Conservation (phyloP, 768 basidiomycete genomes). For the Podaxis rugospora region DNA sequence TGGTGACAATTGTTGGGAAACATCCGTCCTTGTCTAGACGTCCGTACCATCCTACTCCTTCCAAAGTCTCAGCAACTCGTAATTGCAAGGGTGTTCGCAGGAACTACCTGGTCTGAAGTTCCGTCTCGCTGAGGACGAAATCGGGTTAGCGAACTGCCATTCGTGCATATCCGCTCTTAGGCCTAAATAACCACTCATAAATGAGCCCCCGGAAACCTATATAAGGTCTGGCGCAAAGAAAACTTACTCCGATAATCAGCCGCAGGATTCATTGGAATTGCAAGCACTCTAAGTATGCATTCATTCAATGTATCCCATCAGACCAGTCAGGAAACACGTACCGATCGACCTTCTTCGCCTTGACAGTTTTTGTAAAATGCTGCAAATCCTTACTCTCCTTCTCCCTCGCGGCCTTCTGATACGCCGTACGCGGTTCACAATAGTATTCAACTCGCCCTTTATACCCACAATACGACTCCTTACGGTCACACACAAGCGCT, state of each 20-base stretch:
- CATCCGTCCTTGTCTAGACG: slow-evolving; percentile 50
- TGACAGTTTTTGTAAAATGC: slow-evolving; percentile 59
- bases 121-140: slow-evolving; percentile 47
- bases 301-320: background rate
- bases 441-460: slow-evolving; percentile 28
- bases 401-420: slow-evolving; percentile 44
- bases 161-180: slow-evolving; percentile 44
- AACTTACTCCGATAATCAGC: slow-evolving; percentile 65
- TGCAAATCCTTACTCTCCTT: slow-evolving; percentile 50
- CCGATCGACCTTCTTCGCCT: slow-evolving; percentile 54
- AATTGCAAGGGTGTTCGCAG: background rate
- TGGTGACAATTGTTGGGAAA: slow-evolving; percentile 76
- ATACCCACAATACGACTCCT: slow-evolving; percentile 32
- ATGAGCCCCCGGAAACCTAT: background rate
- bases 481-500: slow-evolving; percentile 30
- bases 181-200: slow-evolving; percentile 22
- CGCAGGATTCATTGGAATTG: slow-evolving; percentile 48
- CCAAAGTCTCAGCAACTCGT: background rate
- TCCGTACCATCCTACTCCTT: slow-evolving; percentile 40
- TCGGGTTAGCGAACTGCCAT: slow-evolving; percentile 59
- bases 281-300: slow-evolving; percentile 41
- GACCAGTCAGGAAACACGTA: slow-evolving; percentile 26
- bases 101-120: slow-evolving; percentile 48
- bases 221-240: background rate
- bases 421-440: slow-evolving; percentile 32